A percentile compares a stretch with the other conserved stretches of the same genome.
Conservation (phyloP, 2,329 filamentous ascomycete species). For the Xylariaceae sp. region DNA sequence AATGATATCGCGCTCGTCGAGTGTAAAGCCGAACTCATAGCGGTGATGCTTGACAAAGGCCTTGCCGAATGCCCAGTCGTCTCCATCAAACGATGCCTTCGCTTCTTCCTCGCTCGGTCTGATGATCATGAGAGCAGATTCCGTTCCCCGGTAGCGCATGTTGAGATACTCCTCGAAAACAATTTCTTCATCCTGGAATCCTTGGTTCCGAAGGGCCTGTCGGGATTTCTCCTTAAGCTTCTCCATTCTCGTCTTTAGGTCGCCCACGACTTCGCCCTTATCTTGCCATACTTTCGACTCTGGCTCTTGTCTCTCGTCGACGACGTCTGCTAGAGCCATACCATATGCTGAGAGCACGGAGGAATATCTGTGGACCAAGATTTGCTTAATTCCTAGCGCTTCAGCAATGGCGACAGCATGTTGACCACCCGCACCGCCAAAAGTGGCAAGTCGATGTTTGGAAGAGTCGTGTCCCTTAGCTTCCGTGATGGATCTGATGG, state of each 20-base stretch:
- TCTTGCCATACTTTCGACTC: conserved; percentile 59
- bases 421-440: conserved; percentile 86
- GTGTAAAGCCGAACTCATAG: conserved; percentile 88
- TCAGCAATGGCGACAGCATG: conserved; percentile 89
- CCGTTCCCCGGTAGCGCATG: conserved; percentile 85
- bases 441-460: conserved; percentile 84
- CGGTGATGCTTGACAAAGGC: conserved; percentile 84
- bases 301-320: conserved; percentile 83
- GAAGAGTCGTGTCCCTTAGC: conserved; percentile 89
- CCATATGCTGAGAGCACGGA: conserved; percentile 83
- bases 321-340: conserved; percentile 88
- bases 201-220: conserved; percentile 65
- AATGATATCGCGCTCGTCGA: conserved; percentile 79
- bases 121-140: conserved; percentile 85
- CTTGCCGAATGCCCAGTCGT: conserved; percentile 75
- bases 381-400: conserved; percentile 76
- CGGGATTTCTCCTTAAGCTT: conserved; percentile 73
- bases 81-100: conserved; percentile 53
- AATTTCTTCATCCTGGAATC: conserved; percentile 69
- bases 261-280: conserved; percentile 50
- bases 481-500: conserved; percentile 85
- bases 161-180: conserved; percentile 90
- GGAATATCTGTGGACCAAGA: conserved; percentile 80
- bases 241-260: conserved; percentile 68
- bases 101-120: conserved; percentile 62